Conservation (phyloP, 1,284 basidiomycete species). For the Puccinia triticina region DNA sequence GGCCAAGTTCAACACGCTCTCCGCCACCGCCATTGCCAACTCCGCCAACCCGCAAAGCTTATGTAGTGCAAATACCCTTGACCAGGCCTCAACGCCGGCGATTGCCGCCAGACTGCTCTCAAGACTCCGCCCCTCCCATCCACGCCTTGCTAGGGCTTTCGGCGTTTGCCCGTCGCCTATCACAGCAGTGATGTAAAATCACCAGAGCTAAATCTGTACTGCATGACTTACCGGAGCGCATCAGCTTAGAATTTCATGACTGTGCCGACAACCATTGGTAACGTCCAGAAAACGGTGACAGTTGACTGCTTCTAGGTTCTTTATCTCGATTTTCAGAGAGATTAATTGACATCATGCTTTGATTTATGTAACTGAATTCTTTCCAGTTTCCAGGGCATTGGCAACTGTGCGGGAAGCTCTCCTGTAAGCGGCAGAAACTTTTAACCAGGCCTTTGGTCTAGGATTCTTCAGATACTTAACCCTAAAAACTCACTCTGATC, state of each 20-base stretch:
- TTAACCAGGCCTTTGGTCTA: slow-evolving; percentile 1
- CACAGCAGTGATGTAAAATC: slow-evolving; percentile 7
- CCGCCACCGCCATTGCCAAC: too few relatives aligned
- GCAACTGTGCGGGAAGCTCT: background rate
- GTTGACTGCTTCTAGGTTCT: background rate
- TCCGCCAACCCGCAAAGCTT: too few relatives aligned
- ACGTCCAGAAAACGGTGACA: background rate
- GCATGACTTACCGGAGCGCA: background rate
- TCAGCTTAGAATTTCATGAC: slow-evolving; percentile 5
- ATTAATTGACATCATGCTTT: background rate
- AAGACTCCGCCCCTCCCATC: too few relatives aligned
- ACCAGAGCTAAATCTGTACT: slow-evolving; percentile 10
- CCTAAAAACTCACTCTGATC: too few relatives aligned
- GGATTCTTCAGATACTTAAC: too few relatives aligned
- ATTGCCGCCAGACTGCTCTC: too few relatives aligned
- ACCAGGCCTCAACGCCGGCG: too few relatives aligned
- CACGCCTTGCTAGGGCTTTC: too few relatives aligned
- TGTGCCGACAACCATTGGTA: slow-evolving; percentile 8
- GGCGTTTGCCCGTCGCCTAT: slow-evolving; percentile 21
- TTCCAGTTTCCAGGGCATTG: slow-evolving; percentile 32
- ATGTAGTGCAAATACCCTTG: too few relatives aligned
- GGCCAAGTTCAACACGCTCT: too few relatives aligned
- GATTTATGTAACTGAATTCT: slow-evolving; percentile 1
- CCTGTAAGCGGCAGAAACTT: slow-evolving; percentile 1
- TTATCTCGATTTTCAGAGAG: slow-evolving; percentile 13